Base-by-base conservation (phyloP, 257 asterid genomes). In the Paulownia fortunei region DNA sequence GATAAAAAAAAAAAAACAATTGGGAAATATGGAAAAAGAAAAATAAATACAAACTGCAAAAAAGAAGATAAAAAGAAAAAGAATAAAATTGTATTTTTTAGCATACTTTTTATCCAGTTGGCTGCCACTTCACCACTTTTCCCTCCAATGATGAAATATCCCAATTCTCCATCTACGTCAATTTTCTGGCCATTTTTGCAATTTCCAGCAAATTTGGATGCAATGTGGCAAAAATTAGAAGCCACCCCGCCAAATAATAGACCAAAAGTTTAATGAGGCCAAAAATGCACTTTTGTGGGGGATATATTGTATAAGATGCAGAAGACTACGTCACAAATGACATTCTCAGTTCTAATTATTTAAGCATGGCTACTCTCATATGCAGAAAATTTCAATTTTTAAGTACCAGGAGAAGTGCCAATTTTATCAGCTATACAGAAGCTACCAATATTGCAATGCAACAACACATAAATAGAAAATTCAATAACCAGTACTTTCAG, bases 401-500 rank as follows among this genome's bases (percentile, higher is more conserved):
- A 52, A n/a, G 46, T 21, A 41, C 60, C 30, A 74, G 79, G 70
- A 11, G 46, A 42, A 56, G 5, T 44, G 26, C 10, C 4, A 64
- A 34, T 39, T 34, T 64, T 64, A 19, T 5, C 73, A 44, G 34
- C 21, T 5, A 26, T 26, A 3, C n/a, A 47, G 6, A 46, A 32
- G 49, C 62, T 39, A 52, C 74, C 69, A 72, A 27, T 62, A 39
- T 21, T 64, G 30, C 54, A 56, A 9, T 34, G 52, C 73, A 23
- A 44, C 3, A 9, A 70, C 80, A 70, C 80, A 60, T 21, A 61
- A 72, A 24, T 19, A n/a, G 30, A 52, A 41, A 55, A 24, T 27
- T 51, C 32, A 32, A 47, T 11, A 11, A 6, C 2, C n/a, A 32
- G 19, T 62, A 75, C 18, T 13, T 61, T 62, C 65, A 55, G 70